Base-by-base conservation (phyloP, 495 filamentous ascomycete species). In the Aspergillus asperescens region DNA sequence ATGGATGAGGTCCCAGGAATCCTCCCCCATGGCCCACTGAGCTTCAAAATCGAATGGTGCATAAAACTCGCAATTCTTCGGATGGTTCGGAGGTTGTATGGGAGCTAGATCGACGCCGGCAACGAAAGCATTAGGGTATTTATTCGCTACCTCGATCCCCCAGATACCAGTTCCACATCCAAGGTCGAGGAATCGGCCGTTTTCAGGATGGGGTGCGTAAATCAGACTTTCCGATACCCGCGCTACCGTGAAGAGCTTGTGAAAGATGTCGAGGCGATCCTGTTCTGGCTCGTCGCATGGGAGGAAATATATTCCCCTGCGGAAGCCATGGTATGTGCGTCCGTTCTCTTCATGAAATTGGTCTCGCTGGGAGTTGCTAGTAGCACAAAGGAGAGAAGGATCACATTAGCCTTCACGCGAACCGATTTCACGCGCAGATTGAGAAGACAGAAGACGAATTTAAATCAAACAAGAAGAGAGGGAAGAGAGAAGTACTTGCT, bases 111-210 rank as follows among this genome's bases (percentile, higher is more conserved):
- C 91, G 8, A 89, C 75, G 5, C 88, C 89, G 29, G 82, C 71
- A 29, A 94, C 84, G 66, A 80, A 72, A 9, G 82, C 72, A 31
- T 82, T 64, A 15, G 72, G 73, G 58, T 83, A 86, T 66, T 80
- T 80, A 48, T 81, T 80, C 39, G 87, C 87, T 69, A 96, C 84
- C 57, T 93, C 86, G 60, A 94, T 91, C 18, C 82, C 79, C 91
- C 91, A 96, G 41, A 95, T 92, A 5, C 91, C 90, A 0, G 91
- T 95, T 9, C 91, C 91, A 55, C 85, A 89, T 22, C 91, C 91
- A 41, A 95, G 64, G 64, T 96, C 91, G 19, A 96, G 70, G 32
- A 95, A 83, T 19, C 80, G 68, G 34, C 70, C 71, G 48, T 77
- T 68, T 3, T 56, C 62, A 3, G 74, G 71, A 23, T 71, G 70